Conservation (phyloP, 768 basidiomycete genomes). For the Lactifluus echinatus region DNA sequence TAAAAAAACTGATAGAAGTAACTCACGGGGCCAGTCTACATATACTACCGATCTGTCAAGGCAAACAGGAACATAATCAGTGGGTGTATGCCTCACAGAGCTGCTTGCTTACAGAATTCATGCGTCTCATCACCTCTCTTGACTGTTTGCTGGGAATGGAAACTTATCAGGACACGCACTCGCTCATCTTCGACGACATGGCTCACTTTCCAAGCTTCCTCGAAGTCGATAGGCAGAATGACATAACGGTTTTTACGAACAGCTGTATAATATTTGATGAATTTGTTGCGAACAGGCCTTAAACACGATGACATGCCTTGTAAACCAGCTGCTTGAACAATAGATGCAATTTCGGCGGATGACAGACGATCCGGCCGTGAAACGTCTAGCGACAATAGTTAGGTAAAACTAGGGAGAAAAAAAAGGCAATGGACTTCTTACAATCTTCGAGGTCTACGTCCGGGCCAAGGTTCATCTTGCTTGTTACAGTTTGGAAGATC, state of each 20-base stretch:
- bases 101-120: conserved; percentile 69
- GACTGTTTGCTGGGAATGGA: conserved; percentile 69
- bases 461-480: conserved; percentile 95
- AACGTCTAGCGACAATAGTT: conserved; percentile 55
- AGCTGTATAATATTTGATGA: conserved; percentile 40
- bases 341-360: conserved; percentile 90
- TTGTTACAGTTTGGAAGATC: conserved; percentile 95
- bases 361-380: conserved; percentile 94
- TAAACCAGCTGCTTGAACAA: conserved; percentile 94
- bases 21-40: conserved; percentile 33
- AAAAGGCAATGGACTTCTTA: conserved; percentile 35
- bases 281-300: neutral
- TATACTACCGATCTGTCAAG: conserved; percentile 14
- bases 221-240: conserved; percentile 93
- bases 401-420: neutral
- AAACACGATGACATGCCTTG: conserved; percentile 51
- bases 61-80: conserved; percentile 18
- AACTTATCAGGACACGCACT: conserved; percentile 22
- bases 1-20: conserved; percentile 13
- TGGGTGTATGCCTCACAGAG: neutral
- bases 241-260: conserved; percentile 98
- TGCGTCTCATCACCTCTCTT: conserved; percentile 94
- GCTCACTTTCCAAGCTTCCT: conserved; percentile 97
- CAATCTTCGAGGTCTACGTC: conserved; percentile 99
- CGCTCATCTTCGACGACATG: conserved; percentile 33